Evolutionary conservation across 2,329 filamentous ascomycete genomes (phyloP).

Genomic region (Fusarium xylarioides): DNA sequence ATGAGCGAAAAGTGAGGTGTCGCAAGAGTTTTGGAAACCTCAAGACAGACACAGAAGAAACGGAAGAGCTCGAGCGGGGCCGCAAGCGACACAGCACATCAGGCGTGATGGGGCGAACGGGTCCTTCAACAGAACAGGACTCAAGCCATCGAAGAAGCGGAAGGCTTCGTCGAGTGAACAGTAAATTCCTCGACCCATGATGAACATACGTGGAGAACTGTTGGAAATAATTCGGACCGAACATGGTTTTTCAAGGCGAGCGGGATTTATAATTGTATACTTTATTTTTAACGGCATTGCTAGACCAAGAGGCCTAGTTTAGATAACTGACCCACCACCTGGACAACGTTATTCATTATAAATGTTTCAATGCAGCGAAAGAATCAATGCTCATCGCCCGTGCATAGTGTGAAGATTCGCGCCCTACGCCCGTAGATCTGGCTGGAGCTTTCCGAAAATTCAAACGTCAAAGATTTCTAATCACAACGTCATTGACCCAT

Average conservation of each 20-base stretch:
- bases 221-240: slow-evolving; percentile 2
- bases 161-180: slow-evolving; percentile 48
- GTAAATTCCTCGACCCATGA: slow-evolving; percentile 42
- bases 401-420: neutral
- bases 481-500: slow-evolving; percentile 26
- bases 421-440: neutral
- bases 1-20: slow-evolving; percentile 68
- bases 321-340: slow-evolving; percentile 9
- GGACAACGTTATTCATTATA: slow-evolving; percentile 22
- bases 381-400: neutral
- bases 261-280: slow-evolving; percentile 13
- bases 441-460: neutral
- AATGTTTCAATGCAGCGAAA: slow-evolving; percentile 11
- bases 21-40: slow-evolving; percentile 47
- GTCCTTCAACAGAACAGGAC: slow-evolving; percentile 31
- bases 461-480: slow-evolving; percentile 15
- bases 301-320: neutral
- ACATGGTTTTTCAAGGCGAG: slow-evolving; percentile 2
- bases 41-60: slow-evolving; percentile 41
- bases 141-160: slow-evolving; percentile 47
- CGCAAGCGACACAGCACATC: slow-evolving; percentile 32
- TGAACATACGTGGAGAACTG: neutral
- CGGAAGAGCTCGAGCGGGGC: slow-evolving; percentile 37
- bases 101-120: slow-evolving; percentile 9
- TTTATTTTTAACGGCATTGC: neutral